A percentile compares a stretch with the other conserved stretches of the same genome.
Conservation (phyloP, 1,284 basidiomycete genomes). For the Dichomitus squalens region DNA sequence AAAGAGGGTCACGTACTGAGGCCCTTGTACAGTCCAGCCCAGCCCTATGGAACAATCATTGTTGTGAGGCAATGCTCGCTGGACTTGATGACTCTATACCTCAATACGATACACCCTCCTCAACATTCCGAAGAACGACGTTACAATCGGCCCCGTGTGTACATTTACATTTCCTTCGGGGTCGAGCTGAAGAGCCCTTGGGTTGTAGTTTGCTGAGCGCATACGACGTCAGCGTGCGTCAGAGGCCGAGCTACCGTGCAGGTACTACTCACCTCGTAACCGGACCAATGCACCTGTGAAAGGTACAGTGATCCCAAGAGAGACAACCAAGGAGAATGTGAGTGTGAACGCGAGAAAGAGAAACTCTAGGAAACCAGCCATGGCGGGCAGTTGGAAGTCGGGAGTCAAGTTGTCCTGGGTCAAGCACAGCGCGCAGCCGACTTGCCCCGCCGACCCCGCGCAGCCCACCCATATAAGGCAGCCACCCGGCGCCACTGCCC, state of each 20-base stretch:
- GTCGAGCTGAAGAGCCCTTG: conserved; percentile 82
- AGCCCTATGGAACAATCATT: conserved; percentile 50
- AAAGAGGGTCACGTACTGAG: conserved; percentile 54
- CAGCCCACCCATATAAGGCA: conserved; percentile 7
- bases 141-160: conserved; percentile 72
- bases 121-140: conserved; percentile 69
- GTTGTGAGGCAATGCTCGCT: not conserved
- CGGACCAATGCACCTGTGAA: conserved; percentile 70
- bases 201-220: conserved; percentile 69
- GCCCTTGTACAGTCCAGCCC: conserved; percentile 84
- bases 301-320: conserved; percentile 51
- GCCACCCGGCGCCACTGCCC: conserved; percentile 22
- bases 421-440: conserved; percentile 12
- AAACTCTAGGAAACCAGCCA: conserved; percentile 24
- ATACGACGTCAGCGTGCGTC: conserved; percentile 1
- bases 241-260: not conserved
- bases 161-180: conserved; percentile 74
- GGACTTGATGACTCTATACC: conserved; percentile 39
- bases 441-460: not conserved
- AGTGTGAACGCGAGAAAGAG: conserved; percentile 42
- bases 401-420: conserved; percentile 8
- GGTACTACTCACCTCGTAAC: conserved; percentile 44
- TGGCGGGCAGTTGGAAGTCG: conserved; percentile 36
- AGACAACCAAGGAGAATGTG: conserved; percentile 52
- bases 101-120: conserved; percentile 77